Conservation (phyloP, 1,139 yeast genomes). For the Sugiyamaella japonica region DNA sequence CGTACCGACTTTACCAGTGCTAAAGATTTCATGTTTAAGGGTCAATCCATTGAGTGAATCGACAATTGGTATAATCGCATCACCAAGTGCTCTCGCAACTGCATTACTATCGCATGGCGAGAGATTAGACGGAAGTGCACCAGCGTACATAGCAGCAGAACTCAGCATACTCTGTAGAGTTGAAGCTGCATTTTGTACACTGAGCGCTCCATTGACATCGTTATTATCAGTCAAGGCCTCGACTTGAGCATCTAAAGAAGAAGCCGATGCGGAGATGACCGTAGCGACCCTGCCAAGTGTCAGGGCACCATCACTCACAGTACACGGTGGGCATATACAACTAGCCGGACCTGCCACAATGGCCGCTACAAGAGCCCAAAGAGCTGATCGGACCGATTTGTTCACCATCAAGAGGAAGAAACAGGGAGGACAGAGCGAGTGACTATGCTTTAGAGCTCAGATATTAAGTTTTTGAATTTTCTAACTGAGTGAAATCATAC, state of each 20-base stretch:
- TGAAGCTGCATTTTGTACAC: conserved; percentile 8
- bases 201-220: conserved; percentile 7
- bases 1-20: conserved; percentile 5
- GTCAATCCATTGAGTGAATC: background rate
- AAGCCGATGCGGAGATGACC: background rate
- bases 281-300: background rate
- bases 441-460: background rate
- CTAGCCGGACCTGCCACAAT: background rate
- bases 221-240: background rate
- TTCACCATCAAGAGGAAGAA: conserved; percentile 4
- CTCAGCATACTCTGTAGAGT: conserved; percentile 1
- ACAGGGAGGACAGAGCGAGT: background rate
- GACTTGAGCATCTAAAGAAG: conserved; percentile 2
- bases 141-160: conserved; percentile 12
- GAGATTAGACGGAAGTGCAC: conserved; percentile 9
- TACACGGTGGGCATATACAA: background rate
- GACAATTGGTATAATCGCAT: conserved; percentile 5
- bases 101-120: conserved; percentile 11
- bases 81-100: conserved; percentile 9
- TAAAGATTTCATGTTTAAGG: background rate
- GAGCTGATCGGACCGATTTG: background rate
- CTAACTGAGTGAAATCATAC: background rate
- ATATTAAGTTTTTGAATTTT: background rate
- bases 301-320: background rate
- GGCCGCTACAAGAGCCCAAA: conserved; percentile 3